Conservation (phyloP, 345 rosid species). For the Iberis pinnata region DNA sequence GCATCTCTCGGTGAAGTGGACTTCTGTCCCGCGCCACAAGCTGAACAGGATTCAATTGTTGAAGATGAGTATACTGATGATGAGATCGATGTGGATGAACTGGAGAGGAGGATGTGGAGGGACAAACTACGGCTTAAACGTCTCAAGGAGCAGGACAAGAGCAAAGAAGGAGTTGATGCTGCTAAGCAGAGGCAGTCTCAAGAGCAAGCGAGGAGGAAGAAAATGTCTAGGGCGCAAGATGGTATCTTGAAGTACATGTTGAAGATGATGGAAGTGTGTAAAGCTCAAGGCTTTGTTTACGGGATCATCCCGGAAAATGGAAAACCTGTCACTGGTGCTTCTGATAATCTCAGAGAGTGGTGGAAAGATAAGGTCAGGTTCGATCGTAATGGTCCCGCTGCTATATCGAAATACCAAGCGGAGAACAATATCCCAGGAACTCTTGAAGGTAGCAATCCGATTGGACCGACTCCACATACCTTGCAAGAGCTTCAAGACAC, state of each 20-base stretch:
- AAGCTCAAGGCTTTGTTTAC: neutral
- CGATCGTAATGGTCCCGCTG: conserved; percentile 95
- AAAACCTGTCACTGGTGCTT: conserved; percentile 86
- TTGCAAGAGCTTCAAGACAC: conserved; percentile 97
- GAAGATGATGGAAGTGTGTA: conserved; percentile 32
- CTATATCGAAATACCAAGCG: conserved; percentile 71
- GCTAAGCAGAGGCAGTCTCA: conserved; percentile 74
- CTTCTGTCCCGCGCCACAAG: conserved; percentile 33
- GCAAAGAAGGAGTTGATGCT: conserved; percentile 57
- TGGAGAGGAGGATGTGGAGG: conserved; percentile 95
- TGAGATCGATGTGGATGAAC: conserved; percentile 79
- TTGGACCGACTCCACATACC: conserved; percentile 52
- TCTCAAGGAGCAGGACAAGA: conserved; percentile 71
- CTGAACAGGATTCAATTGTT: conserved; percentile 48
- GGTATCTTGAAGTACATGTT: conserved; percentile 97
- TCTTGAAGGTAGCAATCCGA: conserved; percentile 45
- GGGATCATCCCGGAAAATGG: conserved; percentile 95
- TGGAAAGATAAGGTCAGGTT: conserved; percentile 99
- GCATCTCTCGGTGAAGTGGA: conserved; percentile 52
- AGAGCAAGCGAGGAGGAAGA: conserved; percentile 97
- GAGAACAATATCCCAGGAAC: conserved; percentile 52
- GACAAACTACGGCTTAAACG: conserved; percentile 78
- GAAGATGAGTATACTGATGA: conserved; percentile 97
- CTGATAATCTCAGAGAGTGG: conserved; percentile 95
- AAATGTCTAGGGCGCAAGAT: conserved; percentile 98